Conservation (phyloP, 2,329 filamentous ascomycete species). For the Cercospora nicotianae region DNA sequence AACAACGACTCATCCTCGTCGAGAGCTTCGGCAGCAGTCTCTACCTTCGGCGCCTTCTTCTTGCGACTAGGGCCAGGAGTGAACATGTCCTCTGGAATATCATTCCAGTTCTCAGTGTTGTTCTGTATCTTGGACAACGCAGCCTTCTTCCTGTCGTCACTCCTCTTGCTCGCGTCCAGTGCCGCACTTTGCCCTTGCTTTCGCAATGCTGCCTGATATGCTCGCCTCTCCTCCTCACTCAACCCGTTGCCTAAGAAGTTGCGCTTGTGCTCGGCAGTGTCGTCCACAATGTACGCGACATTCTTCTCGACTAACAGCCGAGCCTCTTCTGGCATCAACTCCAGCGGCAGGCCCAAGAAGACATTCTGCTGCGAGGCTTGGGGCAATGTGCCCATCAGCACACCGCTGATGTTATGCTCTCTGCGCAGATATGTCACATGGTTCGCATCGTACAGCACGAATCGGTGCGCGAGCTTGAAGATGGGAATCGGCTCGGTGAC, state of each 20-base stretch:
- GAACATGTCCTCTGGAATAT: conserved; percentile 40
- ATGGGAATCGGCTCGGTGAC: conserved; percentile 68
- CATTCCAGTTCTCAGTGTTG: conserved; percentile 37
- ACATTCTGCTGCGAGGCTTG: conserved; percentile 94
- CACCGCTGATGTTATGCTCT: conserved; percentile 78
- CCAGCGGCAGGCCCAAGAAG: conserved; percentile 83
- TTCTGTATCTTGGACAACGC: conserved; percentile 50
- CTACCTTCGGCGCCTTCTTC: conserved; percentile 23
- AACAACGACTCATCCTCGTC: conserved; percentile 36
- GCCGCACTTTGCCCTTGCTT: conserved; percentile 56
- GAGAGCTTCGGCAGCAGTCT: conserved; percentile 18
- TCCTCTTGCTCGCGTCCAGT: conserved; percentile 47
- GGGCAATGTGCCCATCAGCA: conserved; percentile 82
- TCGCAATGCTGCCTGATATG: conserved; percentile 60
- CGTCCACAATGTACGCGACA: conserved; percentile 78
- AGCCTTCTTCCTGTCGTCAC: conserved; percentile 52
- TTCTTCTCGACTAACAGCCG: conserved; percentile 74
- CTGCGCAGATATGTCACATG: conserved; percentile 75
- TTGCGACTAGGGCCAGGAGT: conserved; percentile 20
- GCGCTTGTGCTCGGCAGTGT: conserved; percentile 67
- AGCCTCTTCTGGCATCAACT: conserved; percentile 89
- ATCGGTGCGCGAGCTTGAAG: conserved; percentile 74
- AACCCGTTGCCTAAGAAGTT: conserved; percentile 55
- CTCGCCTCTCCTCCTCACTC: conserved; percentile 57
- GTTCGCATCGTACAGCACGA: conserved; percentile 85